phyloP scores from a whole-genome alignment of 73 alveolate genomes.

The Symbiodinium pilosum region DNA sequence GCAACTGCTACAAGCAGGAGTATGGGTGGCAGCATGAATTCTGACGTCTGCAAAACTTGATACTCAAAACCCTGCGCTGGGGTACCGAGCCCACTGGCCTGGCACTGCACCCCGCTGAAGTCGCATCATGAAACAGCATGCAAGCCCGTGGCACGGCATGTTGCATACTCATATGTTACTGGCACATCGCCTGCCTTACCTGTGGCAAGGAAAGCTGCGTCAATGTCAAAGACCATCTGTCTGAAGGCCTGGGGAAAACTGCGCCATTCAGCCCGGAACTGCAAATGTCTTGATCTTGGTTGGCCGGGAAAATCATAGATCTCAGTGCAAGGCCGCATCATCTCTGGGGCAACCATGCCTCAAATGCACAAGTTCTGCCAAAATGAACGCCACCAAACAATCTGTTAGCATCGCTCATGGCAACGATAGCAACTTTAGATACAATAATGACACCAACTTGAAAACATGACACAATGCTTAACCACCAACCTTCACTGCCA shows the following conservation, averaged over 20 bases:
- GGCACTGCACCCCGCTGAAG: neutral
- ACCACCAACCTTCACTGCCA: too few relatives aligned
- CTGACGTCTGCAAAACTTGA: too few relatives aligned
- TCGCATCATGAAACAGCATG: too few relatives aligned
- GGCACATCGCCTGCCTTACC: neutral
- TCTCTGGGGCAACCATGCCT: conserved; percentile 20
- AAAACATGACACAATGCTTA: neutral
- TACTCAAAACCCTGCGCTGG: too few relatives aligned
- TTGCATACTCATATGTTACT: too few relatives aligned
- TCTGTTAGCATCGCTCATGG: too few relatives aligned
- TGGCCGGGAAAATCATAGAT: neutral
- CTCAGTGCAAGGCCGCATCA: neutral
- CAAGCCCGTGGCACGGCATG: too few relatives aligned
- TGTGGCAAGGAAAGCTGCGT: conserved; percentile 18
- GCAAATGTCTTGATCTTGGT: neutral
- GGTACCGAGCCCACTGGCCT: conserved; percentile 7
- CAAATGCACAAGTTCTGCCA: too few relatives aligned
- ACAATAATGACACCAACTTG: neutral
- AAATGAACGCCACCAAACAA: too few relatives aligned
- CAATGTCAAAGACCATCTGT: neutral
- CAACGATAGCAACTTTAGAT: too few relatives aligned
- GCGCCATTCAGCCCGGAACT: neutral
- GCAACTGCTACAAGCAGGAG: too few relatives aligned
- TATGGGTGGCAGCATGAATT: too few relatives aligned
- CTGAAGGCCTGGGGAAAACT: conserved; percentile 2